Conservation (phyloP, 306 rosid species). For the Vigna radiata region DNA sequence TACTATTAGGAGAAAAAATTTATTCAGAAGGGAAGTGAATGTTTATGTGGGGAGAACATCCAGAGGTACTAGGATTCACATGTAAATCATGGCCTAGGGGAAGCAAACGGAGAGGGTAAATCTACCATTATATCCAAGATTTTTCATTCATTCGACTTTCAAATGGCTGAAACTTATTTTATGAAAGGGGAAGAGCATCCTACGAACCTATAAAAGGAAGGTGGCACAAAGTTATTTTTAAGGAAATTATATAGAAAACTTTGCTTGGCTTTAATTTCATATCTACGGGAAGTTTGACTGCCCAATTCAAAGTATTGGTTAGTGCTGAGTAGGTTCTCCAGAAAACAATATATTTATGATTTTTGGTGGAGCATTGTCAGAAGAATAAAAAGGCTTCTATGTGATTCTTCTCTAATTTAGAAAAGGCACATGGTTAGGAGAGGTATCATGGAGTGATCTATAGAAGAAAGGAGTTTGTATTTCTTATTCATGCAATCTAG, state of each 20-base stretch:
- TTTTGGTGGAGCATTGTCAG: background rate
- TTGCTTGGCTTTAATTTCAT: background rate
- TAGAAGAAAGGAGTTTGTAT: background rate
- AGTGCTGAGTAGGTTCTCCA: background rate
- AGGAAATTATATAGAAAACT: background rate
- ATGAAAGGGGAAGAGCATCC: background rate
- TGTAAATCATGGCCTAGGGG: no score
- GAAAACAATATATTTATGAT: background rate
- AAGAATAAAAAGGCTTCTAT: background rate
- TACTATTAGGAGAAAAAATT: background rate
- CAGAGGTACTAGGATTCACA: background rate
- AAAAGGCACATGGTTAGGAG: background rate
- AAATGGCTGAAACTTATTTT: background rate
- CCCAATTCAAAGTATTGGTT: background rate
- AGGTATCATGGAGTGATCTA: background rate
- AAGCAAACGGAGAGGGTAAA: background rate
- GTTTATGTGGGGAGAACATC: background rate
- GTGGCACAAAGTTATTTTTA: background rate
- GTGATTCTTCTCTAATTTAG: background rate
- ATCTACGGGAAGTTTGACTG: background rate
- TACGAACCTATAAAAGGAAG: background rate
- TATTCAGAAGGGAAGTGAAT: background rate
- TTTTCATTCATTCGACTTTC: background rate
- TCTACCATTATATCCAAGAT: background rate
- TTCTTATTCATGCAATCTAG: background rate